A percentile compares a stretch with the other conserved stretches of the same genome.
Evolutionary conservation across 169 alveolate genomes (phyloP).

Genomic region (Cryptosporidium viatorum): DNA sequence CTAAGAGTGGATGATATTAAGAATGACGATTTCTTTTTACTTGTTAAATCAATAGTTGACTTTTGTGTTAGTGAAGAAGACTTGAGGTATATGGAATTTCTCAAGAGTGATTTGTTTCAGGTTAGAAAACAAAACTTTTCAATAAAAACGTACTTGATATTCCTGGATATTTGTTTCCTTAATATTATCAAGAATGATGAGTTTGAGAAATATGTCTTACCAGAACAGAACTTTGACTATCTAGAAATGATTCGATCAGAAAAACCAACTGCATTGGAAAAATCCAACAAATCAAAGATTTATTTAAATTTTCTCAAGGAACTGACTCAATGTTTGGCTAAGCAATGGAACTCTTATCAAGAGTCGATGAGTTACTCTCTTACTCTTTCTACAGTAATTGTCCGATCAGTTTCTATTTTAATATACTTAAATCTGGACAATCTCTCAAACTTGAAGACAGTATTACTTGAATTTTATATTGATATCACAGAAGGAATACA

Average conservation of each 20-base stretch:
- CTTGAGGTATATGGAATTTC: neutral
- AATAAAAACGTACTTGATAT: neutral
- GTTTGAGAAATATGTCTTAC: neutral
- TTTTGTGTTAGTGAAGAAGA: neutral
- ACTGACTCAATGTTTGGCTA: neutral
- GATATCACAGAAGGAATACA: constrained; percentile 63
- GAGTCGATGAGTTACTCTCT: constrained; percentile 18
- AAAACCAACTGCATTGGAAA: neutral
- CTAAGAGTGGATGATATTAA: neutral
- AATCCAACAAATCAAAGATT: neutral
- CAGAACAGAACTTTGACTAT: neutral
- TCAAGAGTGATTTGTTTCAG: neutral
- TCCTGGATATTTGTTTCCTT: constrained; percentile 4
- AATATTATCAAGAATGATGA: neutral
- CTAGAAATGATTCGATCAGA: neutral
- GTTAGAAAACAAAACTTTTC: neutral
- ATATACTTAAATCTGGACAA: constrained; percentile 1
- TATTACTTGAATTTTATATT: neutral
- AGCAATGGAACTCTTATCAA: constrained; percentile 34
- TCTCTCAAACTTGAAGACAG: neutral
- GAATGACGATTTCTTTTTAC: neutral
- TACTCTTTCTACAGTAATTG: constrained; percentile 15
- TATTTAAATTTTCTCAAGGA: constrained; percentile 6
- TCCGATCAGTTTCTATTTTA: constrained; percentile 23
- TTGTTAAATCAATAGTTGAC: neutral